phyloP scores from a whole-genome alignment of 2,329 filamentous ascomycete species.

The Diaporthe capsici region DNA sequence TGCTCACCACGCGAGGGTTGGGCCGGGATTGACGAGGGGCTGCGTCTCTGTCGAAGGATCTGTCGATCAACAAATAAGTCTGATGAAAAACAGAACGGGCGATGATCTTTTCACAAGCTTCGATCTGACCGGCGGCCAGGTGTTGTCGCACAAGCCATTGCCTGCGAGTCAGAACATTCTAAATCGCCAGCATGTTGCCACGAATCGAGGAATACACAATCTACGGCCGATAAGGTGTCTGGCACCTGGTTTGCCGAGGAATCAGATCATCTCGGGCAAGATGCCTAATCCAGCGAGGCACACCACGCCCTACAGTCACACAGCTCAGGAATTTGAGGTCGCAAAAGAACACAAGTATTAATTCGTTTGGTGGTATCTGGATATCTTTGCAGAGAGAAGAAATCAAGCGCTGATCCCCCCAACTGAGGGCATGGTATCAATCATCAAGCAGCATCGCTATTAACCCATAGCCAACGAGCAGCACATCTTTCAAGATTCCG shows the following conservation, averaged over 20 bases:
- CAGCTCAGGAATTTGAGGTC: neutral
- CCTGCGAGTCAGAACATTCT: neutral
- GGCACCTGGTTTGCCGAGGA: neutral
- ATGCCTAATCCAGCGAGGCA: no score
- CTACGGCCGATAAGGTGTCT: neutral
- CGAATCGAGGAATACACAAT: neutral
- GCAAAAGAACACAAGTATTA: neutral
- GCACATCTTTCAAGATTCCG: neutral
- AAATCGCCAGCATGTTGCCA: neutral
- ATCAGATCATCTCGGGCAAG: neutral
- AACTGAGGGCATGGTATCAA: conserved; percentile 27
- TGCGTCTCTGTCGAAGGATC: neutral
- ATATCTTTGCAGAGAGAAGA: conserved; percentile 37
- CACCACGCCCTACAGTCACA: neutral
- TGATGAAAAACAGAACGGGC: neutral
- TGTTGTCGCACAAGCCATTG: neutral
- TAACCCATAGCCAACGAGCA: neutral
- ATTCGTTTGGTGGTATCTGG: conserved; percentile 36
- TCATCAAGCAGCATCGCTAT: conserved; percentile 15
- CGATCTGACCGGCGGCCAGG: neutral
- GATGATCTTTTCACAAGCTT: conserved; percentile 35
- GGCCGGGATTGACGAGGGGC: neutral
- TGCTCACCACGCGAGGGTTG: conserved; percentile 4
- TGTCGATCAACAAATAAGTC: conserved; percentile 5
- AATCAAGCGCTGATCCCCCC: conserved; percentile 32